Base-by-base conservation (phyloP, 2,329 filamentous ascomycete genomes). In the Pseudocercospora musae region DNA sequence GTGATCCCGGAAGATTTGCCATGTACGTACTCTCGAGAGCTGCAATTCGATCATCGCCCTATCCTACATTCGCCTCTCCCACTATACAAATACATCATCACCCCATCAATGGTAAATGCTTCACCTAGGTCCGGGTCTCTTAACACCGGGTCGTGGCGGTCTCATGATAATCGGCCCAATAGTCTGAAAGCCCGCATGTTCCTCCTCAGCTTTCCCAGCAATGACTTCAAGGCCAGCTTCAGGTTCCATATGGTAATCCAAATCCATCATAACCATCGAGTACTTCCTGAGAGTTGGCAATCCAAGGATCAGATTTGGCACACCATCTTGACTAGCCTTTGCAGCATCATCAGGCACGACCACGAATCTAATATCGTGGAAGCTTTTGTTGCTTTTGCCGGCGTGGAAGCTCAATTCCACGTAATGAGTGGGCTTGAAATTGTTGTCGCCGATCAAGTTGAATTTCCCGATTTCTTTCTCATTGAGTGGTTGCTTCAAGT, bases 221-320 rank as follows among this genome's bases (percentile, higher is more conserved):
- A 68, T 62, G 23, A 66, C 59, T 13, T 48, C 52, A 21, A 63
- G 48, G 4, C 40, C 62, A 13, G 33, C 31, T 15, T 65, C 58
- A 4, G 62, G 27, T 11, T 62, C 62, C 29, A 57, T 46, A 21
- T 58, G 59, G 37, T 62, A 66, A 4, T 68, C 66, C 3, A 63
- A 6, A 56, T 66, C 64, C 8, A 66, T 60, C 60, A 65, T 62
- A 4, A 66, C 23, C 64, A 68, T 68, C 8, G 44, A 58, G 21
- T 66, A 40, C 21, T 58, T 48, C 23, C 52, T 55, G 42, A 66
- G 46, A 10, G 60, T 59, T 1, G 56, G 42, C 7, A 58, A 23
- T 3, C 66, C 66, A 8, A 66, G 56, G 21, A 66, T 44, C 15
- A 68, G 58, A 57, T 68, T 62, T 13, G 66, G 66, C 4, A 65